Evolutionary conservation across 2,329 filamentous ascomycete genomes (phyloP).

Genomic region (Phoma sp.): DNA sequence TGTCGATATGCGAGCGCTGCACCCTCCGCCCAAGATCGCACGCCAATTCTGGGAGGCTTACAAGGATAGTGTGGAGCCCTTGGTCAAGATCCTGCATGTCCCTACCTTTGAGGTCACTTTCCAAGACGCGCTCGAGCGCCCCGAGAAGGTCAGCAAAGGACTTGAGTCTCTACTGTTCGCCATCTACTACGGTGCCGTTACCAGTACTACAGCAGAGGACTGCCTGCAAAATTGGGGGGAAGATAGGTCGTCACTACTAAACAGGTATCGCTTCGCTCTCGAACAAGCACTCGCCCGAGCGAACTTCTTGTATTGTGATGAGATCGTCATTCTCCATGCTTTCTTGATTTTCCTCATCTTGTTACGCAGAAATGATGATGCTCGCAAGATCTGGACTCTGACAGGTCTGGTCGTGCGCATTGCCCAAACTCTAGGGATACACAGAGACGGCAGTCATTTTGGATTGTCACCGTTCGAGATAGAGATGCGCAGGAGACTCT

Average conservation of each 20-base stretch:
- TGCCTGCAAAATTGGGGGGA: slow-evolving; percentile 58
- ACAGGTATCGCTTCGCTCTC: slow-evolving; percentile 65
- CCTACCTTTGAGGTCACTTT: slow-evolving; percentile 69
- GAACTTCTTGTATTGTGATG: slow-evolving; percentile 67
- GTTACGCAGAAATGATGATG: slow-evolving; percentile 58
- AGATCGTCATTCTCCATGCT: slow-evolving; percentile 66
- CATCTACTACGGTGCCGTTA: slow-evolving; percentile 66
- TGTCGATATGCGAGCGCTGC: slow-evolving; percentile 68
- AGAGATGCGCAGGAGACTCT: slow-evolving; percentile 64
- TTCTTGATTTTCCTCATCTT: slow-evolving; percentile 67
- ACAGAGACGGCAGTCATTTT: slow-evolving; percentile 64
- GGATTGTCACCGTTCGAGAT: slow-evolving; percentile 64
- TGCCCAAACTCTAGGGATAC: slow-evolving; percentile 64
- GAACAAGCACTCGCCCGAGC: slow-evolving; percentile 69
- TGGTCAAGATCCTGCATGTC: slow-evolving; percentile 74
- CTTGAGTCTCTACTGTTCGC: slow-evolving; percentile 66
- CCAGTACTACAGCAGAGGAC: slow-evolving; percentile 57
- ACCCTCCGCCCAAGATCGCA: slow-evolving; percentile 67
- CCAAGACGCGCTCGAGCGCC: slow-evolving; percentile 64
- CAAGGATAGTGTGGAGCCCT: slow-evolving; percentile 74
- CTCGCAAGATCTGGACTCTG: slow-evolving; percentile 63
- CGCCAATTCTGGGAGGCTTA: slow-evolving; percentile 73
- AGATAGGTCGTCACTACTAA: slow-evolving; percentile 56
- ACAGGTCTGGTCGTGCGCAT: slow-evolving; percentile 65
- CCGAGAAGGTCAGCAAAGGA: slow-evolving; percentile 63